Conservation (phyloP, 768 basidiomycete species). For the Leccinum fibrillosum region DNA sequence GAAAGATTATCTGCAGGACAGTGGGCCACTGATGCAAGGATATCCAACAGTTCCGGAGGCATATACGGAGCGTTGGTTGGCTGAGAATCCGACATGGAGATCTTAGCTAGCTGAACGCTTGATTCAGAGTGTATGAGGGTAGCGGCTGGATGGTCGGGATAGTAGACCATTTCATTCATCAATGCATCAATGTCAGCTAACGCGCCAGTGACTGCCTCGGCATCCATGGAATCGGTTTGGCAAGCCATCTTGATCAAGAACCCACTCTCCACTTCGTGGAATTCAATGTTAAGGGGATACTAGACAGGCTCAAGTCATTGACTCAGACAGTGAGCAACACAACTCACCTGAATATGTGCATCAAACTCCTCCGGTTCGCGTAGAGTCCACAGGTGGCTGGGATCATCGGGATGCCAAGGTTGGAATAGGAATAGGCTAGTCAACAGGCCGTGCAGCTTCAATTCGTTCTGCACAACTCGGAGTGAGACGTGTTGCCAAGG, state of each 20-base stretch:
- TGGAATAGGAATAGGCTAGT: conserved; percentile 47
- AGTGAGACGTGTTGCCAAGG: conserved; percentile 47
- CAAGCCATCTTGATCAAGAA: conserved; percentile 38
- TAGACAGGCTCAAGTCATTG: conserved; percentile 12
- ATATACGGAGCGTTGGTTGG: neutral
- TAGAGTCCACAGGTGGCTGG: conserved; percentile 22
- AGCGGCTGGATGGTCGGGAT: conserved; percentile 15
- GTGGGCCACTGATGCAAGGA: conserved; percentile 20
- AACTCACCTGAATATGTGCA: conserved; percentile 29
- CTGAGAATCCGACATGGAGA: neutral
- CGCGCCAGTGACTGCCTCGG: conserved; percentile 15
- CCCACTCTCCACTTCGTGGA: conserved; percentile 30
- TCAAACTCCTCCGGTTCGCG: conserved; percentile 13
- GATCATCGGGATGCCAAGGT: conserved; percentile 14
- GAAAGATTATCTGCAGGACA: conserved; percentile 30
- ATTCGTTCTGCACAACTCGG: conserved; percentile 36
- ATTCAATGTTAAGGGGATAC: conserved; percentile 46
- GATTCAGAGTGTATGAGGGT: neutral
- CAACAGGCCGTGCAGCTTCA: conserved; percentile 34
- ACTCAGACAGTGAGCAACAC: neutral
- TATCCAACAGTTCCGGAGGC: conserved; percentile 7
- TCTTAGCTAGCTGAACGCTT: neutral
- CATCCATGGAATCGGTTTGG: conserved; percentile 27
- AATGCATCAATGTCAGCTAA: conserved; percentile 19
- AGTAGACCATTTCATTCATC: conserved; percentile 19